Evolutionary conservation across 495 filamentous ascomycete species (phyloP).

Genomic region (Pyronema omphalodes): DNA sequence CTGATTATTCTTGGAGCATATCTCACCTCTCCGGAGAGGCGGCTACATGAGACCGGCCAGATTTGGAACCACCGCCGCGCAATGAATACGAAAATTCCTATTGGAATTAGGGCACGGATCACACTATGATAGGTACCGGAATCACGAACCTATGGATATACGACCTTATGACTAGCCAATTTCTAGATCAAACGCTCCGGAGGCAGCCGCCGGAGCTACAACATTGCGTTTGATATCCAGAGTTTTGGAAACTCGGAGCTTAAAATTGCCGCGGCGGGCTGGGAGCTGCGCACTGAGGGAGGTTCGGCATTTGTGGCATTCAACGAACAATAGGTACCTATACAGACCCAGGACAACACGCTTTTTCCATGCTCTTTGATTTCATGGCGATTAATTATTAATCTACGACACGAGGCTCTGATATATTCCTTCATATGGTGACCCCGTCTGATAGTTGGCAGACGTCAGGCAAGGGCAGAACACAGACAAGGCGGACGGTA

Average conservation of each 20-base stretch:
- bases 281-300: too few relatives aligned
- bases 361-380: constrained; percentile 1
- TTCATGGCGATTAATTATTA: background rate
- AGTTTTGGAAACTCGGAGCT: background rate
- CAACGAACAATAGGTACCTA: background rate
- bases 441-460: background rate
- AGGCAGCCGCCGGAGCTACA: background rate
- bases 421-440: background rate
- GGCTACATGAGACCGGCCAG: background rate
- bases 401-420: background rate
- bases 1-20: background rate
- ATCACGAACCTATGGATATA: background rate
- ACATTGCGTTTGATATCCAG: background rate
- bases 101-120: background rate
- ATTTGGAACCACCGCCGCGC: background rate
- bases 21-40: background rate
- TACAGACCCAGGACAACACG: background rate
- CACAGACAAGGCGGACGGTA: background rate
- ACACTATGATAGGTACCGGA: background rate
- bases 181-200: background rate
- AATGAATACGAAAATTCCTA: background rate
- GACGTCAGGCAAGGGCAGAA: background rate
- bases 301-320: too few relatives aligned
- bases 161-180: background rate
- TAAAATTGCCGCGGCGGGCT: background rate